These are phyloP conservation scores for Silene latifolia DNA, from an alignment of 148 eudicot species.

Conservation along the genomic window DNA sequence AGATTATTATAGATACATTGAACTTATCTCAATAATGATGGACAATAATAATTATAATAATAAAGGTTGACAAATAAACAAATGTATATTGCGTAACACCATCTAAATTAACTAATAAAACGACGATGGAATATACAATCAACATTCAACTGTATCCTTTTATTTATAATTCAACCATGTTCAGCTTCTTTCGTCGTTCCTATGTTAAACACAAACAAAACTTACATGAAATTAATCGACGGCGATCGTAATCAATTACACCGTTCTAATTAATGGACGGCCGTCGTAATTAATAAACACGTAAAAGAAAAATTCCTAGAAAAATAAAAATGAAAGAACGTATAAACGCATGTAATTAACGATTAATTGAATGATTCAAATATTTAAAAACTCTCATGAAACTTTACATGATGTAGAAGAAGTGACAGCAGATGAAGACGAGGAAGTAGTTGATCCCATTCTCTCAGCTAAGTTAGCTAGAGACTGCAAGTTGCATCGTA, in stretches of 20 bases:
- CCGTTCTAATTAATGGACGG: too few species aligned
- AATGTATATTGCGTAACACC: neutral
- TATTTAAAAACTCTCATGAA: constrained; percentile 9
- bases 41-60: neutral
- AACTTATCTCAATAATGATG: neutral
- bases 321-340: neutral
- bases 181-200: neutral
- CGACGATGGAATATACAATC: neutral
- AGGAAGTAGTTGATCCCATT: constrained; percentile 30
- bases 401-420: constrained; percentile 29
- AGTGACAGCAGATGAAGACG: constrained; percentile 1
- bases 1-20: constrained; percentile 1
- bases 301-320: too few species aligned
- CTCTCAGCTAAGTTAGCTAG: constrained; percentile 57
- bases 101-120: too few species aligned
- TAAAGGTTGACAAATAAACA: neutral
- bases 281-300: too few species aligned
- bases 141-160: neutral
- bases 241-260: too few species aligned
- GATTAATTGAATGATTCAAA: neutral
- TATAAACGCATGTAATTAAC: neutral
- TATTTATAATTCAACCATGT: neutral
- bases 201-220: neutral
- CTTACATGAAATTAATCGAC: neutral
- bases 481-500: constrained; percentile 61